Percentiles rank a stretch among this genome's conserved stretches.
Conservation (phyloP, 2,329 filamentous ascomycete species). For the Emydomyces testavorans region DNA sequence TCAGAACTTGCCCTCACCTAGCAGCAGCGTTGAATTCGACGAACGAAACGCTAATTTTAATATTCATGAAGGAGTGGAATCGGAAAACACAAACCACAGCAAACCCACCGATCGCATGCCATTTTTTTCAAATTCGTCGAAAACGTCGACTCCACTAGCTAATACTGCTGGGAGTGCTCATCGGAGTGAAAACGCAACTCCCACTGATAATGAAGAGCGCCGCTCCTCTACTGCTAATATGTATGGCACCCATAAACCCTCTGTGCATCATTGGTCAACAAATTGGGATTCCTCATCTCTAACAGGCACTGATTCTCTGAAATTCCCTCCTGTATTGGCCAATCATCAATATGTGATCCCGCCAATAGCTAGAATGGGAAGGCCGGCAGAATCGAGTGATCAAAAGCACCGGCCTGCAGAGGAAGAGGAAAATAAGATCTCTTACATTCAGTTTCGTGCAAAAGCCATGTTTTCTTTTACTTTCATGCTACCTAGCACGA, state of each 20-base stretch:
- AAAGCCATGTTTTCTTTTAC: neutral
- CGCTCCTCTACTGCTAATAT: slow-evolving; percentile 10
- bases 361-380: slow-evolving; percentile 15
- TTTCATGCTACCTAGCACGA: neutral
- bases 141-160: neutral
- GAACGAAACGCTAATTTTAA: slow-evolving; percentile 23
- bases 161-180: neutral
- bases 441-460: too few species aligned
- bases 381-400: neutral
- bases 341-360: slow-evolving; percentile 21
- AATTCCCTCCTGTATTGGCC: slow-evolving; percentile 20
- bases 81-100: slow-evolving; percentile 16
- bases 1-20: slow-evolving; percentile 1
- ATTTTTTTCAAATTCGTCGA: slow-evolving; percentile 1
- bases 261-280: slow-evolving; percentile 14
- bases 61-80: slow-evolving; percentile 24
- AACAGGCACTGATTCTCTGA: slow-evolving; percentile 11
- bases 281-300: slow-evolving; percentile 16
- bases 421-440: neutral
- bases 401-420: neutral
- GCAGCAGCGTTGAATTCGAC: slow-evolving; percentile 14
- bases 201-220: neutral
- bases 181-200: neutral
- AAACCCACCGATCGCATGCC: neutral
- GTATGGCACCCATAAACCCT: slow-evolving; percentile 16